Evolutionary conservation across 345 rosid genomes (phyloP), one percentile per base, ranked within the genome.

Genomic region (Eutrema yunnanense): DNA sequence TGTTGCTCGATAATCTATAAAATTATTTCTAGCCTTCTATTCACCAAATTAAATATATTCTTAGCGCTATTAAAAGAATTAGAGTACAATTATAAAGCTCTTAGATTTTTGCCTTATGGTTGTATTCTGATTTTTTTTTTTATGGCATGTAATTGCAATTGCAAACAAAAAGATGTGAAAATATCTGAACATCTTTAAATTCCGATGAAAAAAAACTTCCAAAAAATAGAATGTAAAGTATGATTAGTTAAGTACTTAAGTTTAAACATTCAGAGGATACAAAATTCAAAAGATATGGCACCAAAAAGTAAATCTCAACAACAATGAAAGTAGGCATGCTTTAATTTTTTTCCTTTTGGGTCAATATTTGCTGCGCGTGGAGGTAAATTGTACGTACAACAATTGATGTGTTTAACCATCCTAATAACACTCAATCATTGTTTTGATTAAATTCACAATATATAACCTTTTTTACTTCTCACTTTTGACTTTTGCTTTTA

Each of bases 341-440:
- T 75, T 62, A 46, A 7, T 6, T 11, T 62, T 44, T 30, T 27
- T 2, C 38, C 38, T 69, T 62, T 69, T 19, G 40, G 65, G 79
- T 69, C 74, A 75, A 75, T 54, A 62, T 62, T 38, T 46, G 69
- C 65, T 75, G 79, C 79, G 79, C 79, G 74, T 75, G 79, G 59
- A 54, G 44, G 74, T 48, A 62, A 46, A 54, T 9, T 9, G 42
- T 74, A 74, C 73, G 67, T 36, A 74, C 47, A 46, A 36, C 73
- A 67, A 75, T 75, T 62, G 70, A 69, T 75, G 79, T 62, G 74
- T 75, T 75, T 75, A 75, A 69, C 72, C 65, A 69, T 55, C 36
- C 14, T 67, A 29, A 68, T 37, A 34, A 75, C 58, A 53, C 34
- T 61, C 63, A 62, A 62, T 69, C 70, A 75, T 69, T 62, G 37